phyloP scores from a whole-genome alignment of 805 yeast species.

The Candida xyloterini region DNA sequence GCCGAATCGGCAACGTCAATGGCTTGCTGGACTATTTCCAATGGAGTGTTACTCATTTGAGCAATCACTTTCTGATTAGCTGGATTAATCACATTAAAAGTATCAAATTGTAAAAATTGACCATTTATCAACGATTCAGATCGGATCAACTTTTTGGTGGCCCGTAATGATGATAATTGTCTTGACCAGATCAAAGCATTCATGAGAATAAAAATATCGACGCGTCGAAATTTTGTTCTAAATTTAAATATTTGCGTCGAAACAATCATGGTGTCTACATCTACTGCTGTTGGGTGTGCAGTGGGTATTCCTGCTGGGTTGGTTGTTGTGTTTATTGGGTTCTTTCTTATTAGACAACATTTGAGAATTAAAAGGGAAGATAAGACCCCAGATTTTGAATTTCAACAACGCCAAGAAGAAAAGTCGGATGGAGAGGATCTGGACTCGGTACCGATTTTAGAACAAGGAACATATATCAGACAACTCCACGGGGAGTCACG shows the following conservation, averaged over 20 bases:
- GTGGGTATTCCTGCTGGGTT: constrained; percentile 49
- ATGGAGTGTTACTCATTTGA: constrained; percentile 49
- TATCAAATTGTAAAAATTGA: constrained; percentile 37
- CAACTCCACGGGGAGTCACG: constrained; percentile 9
- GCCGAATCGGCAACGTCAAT: constrained; percentile 51
- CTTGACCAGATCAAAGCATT: neutral
- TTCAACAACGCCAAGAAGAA: neutral
- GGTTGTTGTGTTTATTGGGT: constrained; percentile 34
- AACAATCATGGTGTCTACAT: constrained; percentile 22
- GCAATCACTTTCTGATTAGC: constrained; percentile 53
- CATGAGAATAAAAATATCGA: constrained; percentile 1
- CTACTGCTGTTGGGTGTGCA: constrained; percentile 49
- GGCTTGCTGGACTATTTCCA: constrained; percentile 48
- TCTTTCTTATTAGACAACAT: constrained; percentile 39
- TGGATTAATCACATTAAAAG: constrained; percentile 49
- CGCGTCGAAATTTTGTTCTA: constrained; percentile 6
- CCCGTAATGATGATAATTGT: constrained; percentile 13
- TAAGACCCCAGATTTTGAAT: constrained; percentile 2
- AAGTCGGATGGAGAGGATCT: constrained; percentile 3
- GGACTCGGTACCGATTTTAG: constrained; percentile 7
- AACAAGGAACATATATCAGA: constrained; percentile 1
- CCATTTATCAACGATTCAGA: constrained; percentile 71
- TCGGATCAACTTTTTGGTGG: constrained; percentile 46
- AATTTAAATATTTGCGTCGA: constrained; percentile 3
- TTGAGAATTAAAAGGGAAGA: constrained; percentile 37